These are phyloP conservation scores for Nicotiana attenuata DNA, from an alignment of 257 asterid species.

Conservation along the genomic window DNA sequence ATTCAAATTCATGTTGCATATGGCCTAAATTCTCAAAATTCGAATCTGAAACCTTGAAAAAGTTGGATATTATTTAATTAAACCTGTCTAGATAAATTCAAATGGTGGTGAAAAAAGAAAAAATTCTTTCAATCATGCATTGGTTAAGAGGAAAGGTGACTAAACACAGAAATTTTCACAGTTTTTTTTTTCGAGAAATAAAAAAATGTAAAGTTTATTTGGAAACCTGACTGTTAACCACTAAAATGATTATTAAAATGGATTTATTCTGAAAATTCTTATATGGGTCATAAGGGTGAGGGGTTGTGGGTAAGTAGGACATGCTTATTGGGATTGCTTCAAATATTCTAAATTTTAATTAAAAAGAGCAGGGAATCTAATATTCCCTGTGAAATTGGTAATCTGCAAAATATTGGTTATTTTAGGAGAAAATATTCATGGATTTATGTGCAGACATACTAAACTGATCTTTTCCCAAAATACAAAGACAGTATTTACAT, in stretches of 20 bases:
- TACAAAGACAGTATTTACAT: slow-evolving; percentile 1
- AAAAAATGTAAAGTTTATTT: slow-evolving; percentile 23
- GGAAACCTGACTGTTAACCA: slow-evolving; percentile 35
- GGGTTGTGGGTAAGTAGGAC: slow-evolving; percentile 23
- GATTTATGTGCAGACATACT: background rate
- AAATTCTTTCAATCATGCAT: slow-evolving; percentile 48
- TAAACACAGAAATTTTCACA: slow-evolving; percentile 16
- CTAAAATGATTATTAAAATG: slow-evolving; percentile 12
- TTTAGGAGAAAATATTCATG: background rate
- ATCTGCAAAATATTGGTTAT: slow-evolving; percentile 9
- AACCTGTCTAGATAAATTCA: slow-evolving; percentile 18
- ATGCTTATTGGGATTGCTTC: slow-evolving; percentile 62
- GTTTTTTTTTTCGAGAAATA: slow-evolving; percentile 19
- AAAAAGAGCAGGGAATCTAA: slow-evolving; percentile 34
- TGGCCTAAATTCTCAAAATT: too few relatives aligned
- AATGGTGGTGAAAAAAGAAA: slow-evolving; percentile 25
- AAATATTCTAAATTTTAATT: slow-evolving; percentile 16
- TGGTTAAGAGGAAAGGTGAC: slow-evolving; percentile 23
- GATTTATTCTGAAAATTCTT: slow-evolving; percentile 12
- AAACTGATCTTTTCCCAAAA: background rate
- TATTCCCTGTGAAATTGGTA: slow-evolving; percentile 35
- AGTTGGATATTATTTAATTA: background rate
- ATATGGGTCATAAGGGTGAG: slow-evolving; percentile 6
- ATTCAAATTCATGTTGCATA: too few relatives aligned
- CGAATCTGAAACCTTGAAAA: background rate